phyloP scores from a whole-genome alignment of 1,139 yeast genomes.

The Geotrichum restrictum region DNA sequence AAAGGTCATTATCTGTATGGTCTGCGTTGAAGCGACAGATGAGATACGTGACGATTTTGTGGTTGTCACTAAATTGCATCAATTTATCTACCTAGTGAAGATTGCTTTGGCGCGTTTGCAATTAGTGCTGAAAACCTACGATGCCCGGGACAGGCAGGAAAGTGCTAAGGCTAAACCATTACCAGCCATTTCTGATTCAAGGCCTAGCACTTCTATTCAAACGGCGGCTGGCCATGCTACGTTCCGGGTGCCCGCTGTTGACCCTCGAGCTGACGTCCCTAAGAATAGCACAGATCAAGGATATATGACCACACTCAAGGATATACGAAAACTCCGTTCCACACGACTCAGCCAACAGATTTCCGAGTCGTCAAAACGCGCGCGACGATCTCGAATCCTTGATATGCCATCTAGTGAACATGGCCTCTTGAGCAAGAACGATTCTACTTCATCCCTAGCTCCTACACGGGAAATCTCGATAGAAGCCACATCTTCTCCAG shows the following conservation, averaged over 20 bases:
- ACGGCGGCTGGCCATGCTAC: slow-evolving; percentile 13
- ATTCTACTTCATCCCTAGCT: slow-evolving; percentile 23
- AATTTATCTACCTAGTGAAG: slow-evolving; percentile 69
- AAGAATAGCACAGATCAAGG: slow-evolving; percentile 39
- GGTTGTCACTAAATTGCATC: slow-evolving; percentile 63
- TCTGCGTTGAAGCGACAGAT: slow-evolving; percentile 51
- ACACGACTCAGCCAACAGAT: slow-evolving; percentile 66
- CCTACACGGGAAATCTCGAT: not conserved
- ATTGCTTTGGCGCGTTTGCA: slow-evolving; percentile 80
- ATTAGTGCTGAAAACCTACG: slow-evolving; percentile 55
- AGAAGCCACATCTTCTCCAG: not conserved
- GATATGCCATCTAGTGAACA: slow-evolving; percentile 43
- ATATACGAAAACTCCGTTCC: slow-evolving; percentile 72
- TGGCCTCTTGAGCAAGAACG: slow-evolving; percentile 30
- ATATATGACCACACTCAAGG: slow-evolving; percentile 67
- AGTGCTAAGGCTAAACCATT: not conserved
- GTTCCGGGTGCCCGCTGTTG: not conserved
- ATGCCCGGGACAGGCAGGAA: slow-evolving; percentile 30
- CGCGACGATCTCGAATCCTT: slow-evolving; percentile 53
- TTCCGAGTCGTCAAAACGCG: slow-evolving; percentile 54
- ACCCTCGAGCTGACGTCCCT: not conserved
- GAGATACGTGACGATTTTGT: slow-evolving; percentile 52
- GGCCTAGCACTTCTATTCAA: not conserved
- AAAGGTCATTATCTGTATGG: slow-evolving; percentile 49
- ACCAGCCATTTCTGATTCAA: not conserved